These are phyloP conservation scores for Citrullus colocynthis DNA, from an alignment of 306 rosid genomes.

Conservation along the genomic window DNA sequence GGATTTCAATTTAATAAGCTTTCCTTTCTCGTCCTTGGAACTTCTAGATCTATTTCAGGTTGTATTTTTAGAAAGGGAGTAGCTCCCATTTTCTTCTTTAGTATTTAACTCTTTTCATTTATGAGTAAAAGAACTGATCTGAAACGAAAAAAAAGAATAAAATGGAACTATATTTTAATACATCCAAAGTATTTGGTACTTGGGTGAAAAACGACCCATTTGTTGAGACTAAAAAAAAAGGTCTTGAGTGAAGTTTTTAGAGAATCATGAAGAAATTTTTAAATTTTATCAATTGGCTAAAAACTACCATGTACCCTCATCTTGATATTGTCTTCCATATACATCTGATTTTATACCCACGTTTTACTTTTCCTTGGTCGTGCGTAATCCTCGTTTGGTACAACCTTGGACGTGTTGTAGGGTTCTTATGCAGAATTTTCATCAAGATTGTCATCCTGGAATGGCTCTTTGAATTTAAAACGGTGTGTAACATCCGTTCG, in stretches of 20 bases:
- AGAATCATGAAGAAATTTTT: background rate
- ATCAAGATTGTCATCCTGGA: constrained; percentile 33
- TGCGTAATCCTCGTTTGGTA: background rate
- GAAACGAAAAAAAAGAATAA: background rate
- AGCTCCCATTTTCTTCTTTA: background rate
- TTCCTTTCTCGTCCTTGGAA: background rate
- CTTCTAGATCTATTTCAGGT: background rate
- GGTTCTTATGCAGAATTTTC: constrained; percentile 38
- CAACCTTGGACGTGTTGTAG: constrained; percentile 18
- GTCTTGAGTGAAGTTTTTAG: background rate
- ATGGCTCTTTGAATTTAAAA: constrained; percentile 45
- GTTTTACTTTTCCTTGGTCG: background rate
- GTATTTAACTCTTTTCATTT: background rate
- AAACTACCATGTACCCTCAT: background rate
- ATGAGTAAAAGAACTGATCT: background rate
- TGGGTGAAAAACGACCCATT: background rate
- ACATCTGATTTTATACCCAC: background rate
- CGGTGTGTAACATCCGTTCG: constrained; percentile 30
- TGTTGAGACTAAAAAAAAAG: background rate
- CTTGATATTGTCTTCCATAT: background rate
- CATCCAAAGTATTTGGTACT: background rate
- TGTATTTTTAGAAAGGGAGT: background rate
- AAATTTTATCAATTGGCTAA: background rate
- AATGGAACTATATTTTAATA: background rate
- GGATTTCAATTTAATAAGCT: background rate